Evolutionary conservation across 2,329 filamentous ascomycete genomes (phyloP).

Genomic region (Sphaerulina populicola): DNA sequence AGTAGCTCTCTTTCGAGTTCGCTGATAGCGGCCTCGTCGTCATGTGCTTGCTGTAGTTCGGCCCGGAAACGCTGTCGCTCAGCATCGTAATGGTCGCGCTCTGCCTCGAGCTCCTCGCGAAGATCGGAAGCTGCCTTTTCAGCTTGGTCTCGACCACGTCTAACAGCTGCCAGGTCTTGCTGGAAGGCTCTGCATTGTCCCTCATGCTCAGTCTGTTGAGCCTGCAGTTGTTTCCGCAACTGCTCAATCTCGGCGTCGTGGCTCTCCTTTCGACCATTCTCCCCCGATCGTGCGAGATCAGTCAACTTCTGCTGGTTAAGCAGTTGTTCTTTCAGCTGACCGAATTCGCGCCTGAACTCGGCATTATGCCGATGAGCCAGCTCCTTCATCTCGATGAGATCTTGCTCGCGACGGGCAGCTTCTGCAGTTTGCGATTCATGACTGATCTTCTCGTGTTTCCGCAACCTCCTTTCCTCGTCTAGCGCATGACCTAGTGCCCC

Average conservation of each 20-base stretch:
- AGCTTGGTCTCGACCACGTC: conserved; percentile 18
- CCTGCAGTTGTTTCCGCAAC: conserved; percentile 18
- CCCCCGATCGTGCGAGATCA: conserved; percentile 9
- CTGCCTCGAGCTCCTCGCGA: conserved; percentile 23
- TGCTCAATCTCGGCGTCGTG: conserved; percentile 19
- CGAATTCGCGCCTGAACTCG: conserved; percentile 21
- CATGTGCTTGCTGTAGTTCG: conserved; percentile 18
- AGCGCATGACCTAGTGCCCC: conserved; percentile 21
- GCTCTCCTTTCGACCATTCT: conserved; percentile 8
- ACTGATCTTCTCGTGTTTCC: conserved; percentile 18
- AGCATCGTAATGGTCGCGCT: conserved; percentile 17
- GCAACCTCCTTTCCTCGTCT: conserved; percentile 22
- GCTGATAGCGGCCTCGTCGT: conserved; percentile 15
- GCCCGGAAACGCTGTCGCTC: conserved; percentile 20
- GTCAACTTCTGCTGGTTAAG: conserved; percentile 14
- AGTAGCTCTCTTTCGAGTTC: conserved; percentile 21
- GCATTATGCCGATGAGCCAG: conserved; percentile 21
- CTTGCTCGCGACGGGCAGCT: conserved; percentile 19
- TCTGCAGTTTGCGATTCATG: conserved; percentile 19
- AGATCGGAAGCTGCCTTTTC: conserved; percentile 18
- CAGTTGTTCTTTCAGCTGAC: conserved; percentile 20
- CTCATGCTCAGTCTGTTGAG: conserved; percentile 13
- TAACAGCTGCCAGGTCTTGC: conserved; percentile 21
- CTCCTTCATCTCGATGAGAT: conserved; percentile 22
- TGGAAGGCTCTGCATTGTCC: conserved; percentile 17